These are phyloP conservation scores for Starmerella bombicola DNA, from an alignment of 805 yeast genomes.

Conservation along the genomic window DNA sequence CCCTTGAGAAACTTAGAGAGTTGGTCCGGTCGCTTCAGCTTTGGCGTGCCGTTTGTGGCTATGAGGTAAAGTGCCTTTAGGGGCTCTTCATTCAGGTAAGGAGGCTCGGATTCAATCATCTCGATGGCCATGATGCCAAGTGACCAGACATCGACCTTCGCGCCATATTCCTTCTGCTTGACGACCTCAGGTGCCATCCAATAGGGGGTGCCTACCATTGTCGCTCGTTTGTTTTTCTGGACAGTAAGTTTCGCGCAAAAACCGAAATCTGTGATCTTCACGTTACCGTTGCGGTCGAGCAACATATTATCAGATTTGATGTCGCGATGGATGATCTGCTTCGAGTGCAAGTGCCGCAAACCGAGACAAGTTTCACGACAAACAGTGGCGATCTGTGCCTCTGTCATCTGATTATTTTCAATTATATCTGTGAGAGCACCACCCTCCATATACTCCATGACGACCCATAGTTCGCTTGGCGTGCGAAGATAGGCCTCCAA, in stretches of 20 bases:
- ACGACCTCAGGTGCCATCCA: slow-evolving; percentile 91
- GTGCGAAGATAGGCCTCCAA: slow-evolving; percentile 70
- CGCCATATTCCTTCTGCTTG: slow-evolving; percentile 65
- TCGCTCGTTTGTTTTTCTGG: slow-evolving; percentile 58
- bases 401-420: slow-evolving; percentile 71
- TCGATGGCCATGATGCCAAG: slow-evolving; percentile 77
- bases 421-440: slow-evolving; percentile 94
- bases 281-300: slow-evolving; percentile 66
- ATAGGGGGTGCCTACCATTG: slow-evolving; percentile 81
- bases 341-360: slow-evolving; percentile 77
- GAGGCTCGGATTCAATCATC: slow-evolving; percentile 80
- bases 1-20: slow-evolving; percentile 67
- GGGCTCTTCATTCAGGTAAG: slow-evolving; percentile 69
- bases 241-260: slow-evolving; percentile 73
- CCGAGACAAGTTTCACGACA: slow-evolving; percentile 87
- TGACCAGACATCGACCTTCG: slow-evolving; percentile 74
- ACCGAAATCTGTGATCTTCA: slow-evolving; percentile 89
- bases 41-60: slow-evolving; percentile 73
- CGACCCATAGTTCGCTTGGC: slow-evolving; percentile 75
- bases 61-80: slow-evolving; percentile 62
- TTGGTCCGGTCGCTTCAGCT: slow-evolving; percentile 53
- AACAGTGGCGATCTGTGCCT: slow-evolving; percentile 82
- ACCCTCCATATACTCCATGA: slow-evolving; percentile 99
- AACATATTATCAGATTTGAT: slow-evolving; percentile 93
- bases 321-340: slow-evolving; percentile 90